Evolutionary conservation across 192 early-diverging fungal genomes (phyloP).

Genomic region (Coemansia sp.): DNA sequence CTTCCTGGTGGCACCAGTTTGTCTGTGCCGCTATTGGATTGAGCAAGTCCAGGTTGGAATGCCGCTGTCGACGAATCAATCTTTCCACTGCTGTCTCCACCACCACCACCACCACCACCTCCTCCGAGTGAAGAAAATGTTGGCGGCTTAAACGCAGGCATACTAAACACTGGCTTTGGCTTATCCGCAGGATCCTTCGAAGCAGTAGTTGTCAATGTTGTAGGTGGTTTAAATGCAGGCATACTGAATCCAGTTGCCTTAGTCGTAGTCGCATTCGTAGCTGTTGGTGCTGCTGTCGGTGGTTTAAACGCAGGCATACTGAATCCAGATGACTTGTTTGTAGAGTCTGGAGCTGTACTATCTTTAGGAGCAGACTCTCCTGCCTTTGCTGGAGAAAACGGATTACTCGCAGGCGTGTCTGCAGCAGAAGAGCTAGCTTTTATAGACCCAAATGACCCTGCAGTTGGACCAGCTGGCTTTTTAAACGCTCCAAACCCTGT

Average conservation of each 20-base stretch:
- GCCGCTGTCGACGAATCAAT: not conserved
- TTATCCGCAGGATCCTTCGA: not conserved
- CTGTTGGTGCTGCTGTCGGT: not conserved
- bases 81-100: too few relatives aligned
- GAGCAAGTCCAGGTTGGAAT: not conserved
- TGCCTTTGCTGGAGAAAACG: not conserved
- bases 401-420: too few relatives aligned
- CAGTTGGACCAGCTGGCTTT: too few relatives aligned
- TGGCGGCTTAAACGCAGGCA: conserved; percentile 23
- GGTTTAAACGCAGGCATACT: conserved; percentile 40
- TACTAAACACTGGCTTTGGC: conserved; percentile 16
- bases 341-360: not conserved
- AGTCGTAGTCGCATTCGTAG: not conserved
- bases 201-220: not conserved
- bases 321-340: conserved; percentile 8
- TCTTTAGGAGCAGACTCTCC: not conserved
- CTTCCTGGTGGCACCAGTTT: not conserved
- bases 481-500: too few relatives aligned
- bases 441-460: too few relatives aligned
- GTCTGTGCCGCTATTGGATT: not conserved
- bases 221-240: conserved; percentile 41
- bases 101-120: not conserved
- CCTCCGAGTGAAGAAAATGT: not conserved
- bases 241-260: conserved; percentile 24
- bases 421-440: too few relatives aligned